Evolutionary conservation across 2,329 filamentous ascomycete genomes (phyloP).

Genomic region (Clonostachys sp.): DNA sequence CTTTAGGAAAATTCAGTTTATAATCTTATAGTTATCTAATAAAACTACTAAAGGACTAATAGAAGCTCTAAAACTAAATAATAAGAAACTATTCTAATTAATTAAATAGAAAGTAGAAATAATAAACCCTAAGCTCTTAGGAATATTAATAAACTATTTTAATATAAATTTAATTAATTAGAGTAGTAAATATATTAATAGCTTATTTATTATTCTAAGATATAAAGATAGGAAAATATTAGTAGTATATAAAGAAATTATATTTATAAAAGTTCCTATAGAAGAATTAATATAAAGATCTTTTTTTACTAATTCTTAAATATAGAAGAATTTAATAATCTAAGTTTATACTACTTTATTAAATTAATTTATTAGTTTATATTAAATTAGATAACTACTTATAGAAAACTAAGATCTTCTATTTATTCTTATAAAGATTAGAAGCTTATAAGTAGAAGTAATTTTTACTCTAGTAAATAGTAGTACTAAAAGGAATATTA

Average conservation of each 20-base stretch:
- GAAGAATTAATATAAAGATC: constrained; percentile 18
- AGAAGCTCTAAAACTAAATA: constrained; percentile 4
- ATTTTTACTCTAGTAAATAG: background rate
- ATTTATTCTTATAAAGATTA: constrained; percentile 3
- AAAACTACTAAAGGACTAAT: background rate
- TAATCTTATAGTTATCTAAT: background rate
- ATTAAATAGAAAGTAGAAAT: no score
- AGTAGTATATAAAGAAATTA: background rate
- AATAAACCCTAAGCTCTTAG: background rate
- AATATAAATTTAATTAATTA: background rate
- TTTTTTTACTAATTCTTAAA: background rate
- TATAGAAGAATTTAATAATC: constrained; percentile 6
- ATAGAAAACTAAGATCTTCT: background rate
- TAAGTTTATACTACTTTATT: constrained; percentile 5
- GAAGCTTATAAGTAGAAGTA: constrained; percentile 3
- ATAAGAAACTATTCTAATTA: background rate
- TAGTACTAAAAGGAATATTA: no score
- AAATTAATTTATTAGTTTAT: constrained; percentile 1
- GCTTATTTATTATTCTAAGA: background rate
- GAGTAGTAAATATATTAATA: background rate
- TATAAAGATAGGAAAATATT: background rate
- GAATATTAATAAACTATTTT: background rate
- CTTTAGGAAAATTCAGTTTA: background rate
- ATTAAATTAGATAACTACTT: background rate
- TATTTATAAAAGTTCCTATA: background rate